Conservation (phyloP, 2,329 filamentous ascomycete species). For the Pseudogymnoascus sp. region DNA sequence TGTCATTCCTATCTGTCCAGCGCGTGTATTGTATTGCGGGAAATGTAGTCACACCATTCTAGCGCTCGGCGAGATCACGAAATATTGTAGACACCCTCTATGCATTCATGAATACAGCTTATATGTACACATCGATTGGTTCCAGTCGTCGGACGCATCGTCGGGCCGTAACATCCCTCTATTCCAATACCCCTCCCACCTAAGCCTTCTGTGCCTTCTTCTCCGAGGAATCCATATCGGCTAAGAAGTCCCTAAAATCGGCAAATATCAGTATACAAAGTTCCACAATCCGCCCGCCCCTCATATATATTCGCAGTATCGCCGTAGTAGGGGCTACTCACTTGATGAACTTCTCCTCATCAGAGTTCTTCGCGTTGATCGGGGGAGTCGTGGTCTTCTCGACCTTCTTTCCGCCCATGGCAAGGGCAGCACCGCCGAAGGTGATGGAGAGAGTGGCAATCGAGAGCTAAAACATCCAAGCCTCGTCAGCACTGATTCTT, state of each 20-base stretch:
- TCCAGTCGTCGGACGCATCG: slow-evolving; percentile 4
- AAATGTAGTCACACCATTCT: slow-evolving; percentile 3
- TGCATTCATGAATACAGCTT: slow-evolving; percentile 8
- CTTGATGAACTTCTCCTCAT: slow-evolving; percentile 13
- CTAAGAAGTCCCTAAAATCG: slow-evolving; percentile 8
- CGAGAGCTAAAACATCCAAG: slow-evolving; percentile 6
- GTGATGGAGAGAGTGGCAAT: slow-evolving; percentile 6
- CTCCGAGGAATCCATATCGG: slow-evolving; percentile 6
- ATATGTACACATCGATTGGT: slow-evolving; percentile 8
- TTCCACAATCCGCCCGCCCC: neutral
- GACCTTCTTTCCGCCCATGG: slow-evolving; percentile 7
- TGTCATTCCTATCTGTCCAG: neutral
- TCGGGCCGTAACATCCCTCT: slow-evolving; percentile 1
- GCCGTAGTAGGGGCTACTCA: neutral
- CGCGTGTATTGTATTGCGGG: neutral
- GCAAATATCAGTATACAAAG: neutral
- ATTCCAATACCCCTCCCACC: neutral
- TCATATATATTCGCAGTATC: neutral
- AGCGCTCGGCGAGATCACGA: neutral
- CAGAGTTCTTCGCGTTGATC: slow-evolving; percentile 8
- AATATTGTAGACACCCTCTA: slow-evolving; percentile 5
- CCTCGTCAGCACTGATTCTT: neutral
- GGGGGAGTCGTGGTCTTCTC: neutral
- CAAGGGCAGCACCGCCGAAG: slow-evolving; percentile 9
- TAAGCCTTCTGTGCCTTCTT: slow-evolving; percentile 10